Base-by-base conservation (phyloP, 2,329 filamentous ascomycete genomes). In the Penicillium oxalicum region DNA sequence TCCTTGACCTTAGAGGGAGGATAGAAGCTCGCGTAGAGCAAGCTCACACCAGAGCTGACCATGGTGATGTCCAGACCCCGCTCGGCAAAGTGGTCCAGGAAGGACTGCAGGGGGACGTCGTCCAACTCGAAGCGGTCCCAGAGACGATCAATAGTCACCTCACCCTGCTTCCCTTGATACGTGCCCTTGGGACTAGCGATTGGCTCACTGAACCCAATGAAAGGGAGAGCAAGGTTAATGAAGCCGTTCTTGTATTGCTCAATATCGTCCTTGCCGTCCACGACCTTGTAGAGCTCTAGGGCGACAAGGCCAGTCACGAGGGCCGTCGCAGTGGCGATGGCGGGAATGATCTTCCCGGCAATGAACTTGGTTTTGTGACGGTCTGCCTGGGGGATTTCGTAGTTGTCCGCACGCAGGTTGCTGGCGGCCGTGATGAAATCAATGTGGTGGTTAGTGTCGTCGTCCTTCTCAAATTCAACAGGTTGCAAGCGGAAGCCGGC, bases 161-260 rank as follows among this genome's bases (percentile, higher is more conserved):
- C 77, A 60, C 87, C 86, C 37, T 87, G 73, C 45, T 84, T 85
- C 24, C 89, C 87, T 65, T 83, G 76, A 74, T 97, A 98, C 62
- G 82, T 88, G 56, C 91, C 88, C 79, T 96, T 97, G 28, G 91
- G 89, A 60, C 89, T 95, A 4, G 84, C 84, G 61, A 98, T 94
- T 2, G 93, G 93, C 73, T 98, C 93, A 64, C 89, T 95, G 80
- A 98, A 98, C 35, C 91, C 91, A 61, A 98, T 95, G 80, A 98
- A 97, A 0, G 93, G 93, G 55, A 98, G 75, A 1, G 93, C 93
- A 58, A 98, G 74, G 74, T 98, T 98, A 73, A 97, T 79, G 71
- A 98, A 98, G 12, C 93, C 93, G 66, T 98, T 98, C 81, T 97
- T 97, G 83, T 94, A 98, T 72, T 97, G 88, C 74, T 97, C 93